Base-by-base conservation (phyloP, 139 green algal species). In the Chlorella sp. region DNA sequence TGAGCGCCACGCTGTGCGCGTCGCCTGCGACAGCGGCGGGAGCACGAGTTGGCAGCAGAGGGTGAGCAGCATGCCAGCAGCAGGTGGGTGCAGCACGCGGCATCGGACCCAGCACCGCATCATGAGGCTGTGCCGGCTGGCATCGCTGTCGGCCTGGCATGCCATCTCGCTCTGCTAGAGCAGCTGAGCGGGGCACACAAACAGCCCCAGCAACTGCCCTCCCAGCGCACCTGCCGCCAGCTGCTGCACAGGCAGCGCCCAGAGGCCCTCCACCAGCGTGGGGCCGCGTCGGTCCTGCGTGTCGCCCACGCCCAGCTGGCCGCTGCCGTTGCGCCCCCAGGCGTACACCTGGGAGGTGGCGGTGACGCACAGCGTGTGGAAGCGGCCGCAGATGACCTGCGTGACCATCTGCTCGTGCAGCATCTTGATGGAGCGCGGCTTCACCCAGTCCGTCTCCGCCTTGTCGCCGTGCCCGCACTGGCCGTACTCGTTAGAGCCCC, bases 341-440 rank as follows among this genome's bases (percentile, higher is more conserved):
- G 93, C 92, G 88, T 92, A 97, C 48, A 98, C 95, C 83, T 94
- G 88, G 32, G 90, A 94, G 82, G 95, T 93, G 11, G 91, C 92
- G 13, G 95, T 98, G n/a, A 98, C 89, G 62, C 87, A 94, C 64
- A 98, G 80, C 9, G 94, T 96, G 90, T 98, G 95, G 76, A 83
- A 88, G 16, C 77, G 75, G 11, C 95, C 95, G 77, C 93, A 96
- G n/a, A 93, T 90, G 38, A 98, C 91, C 85, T 84, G 79, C 22
- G 88, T 90, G 22, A 96, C 91, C 86, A 91, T 90, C 70, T 92
- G 83, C 62, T 87, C 89, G 74, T 94, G 90, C 80, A 97, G 84
- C 43, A 91, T 68, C 85, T 87, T 92, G 82, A 93, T 87, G 56
- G 73, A 83, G 69, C 87, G 84, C 0, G 90, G 92, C 76, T 92